Evolutionary conservation across 371 early-diverging fungal genomes (phyloP).

Genomic region (Lichtheimia ramosa): DNA sequence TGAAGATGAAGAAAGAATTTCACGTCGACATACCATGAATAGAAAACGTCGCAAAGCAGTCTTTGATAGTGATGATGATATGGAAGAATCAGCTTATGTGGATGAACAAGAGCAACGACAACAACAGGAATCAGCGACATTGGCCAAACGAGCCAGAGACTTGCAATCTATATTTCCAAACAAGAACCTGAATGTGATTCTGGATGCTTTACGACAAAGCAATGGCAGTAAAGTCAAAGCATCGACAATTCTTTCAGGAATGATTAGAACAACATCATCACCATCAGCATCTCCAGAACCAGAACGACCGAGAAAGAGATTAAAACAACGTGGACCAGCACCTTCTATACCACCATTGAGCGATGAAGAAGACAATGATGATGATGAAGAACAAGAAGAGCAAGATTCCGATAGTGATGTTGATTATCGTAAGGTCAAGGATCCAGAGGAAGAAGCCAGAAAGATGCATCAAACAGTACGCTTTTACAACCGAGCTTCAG

Average conservation of each 20-base stretch:
- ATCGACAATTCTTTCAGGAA: constrained; percentile 8
- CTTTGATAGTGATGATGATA: constrained; percentile 7
- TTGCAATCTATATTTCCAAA: constrained; percentile 9
- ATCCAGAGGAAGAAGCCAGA: constrained; percentile 20
- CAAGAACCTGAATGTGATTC: neutral
- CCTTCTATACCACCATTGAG: neutral
- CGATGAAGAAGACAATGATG: neutral
- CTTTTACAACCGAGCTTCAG: constrained; percentile 67
- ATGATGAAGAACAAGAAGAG: neutral
- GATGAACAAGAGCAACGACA: constrained; percentile 12
- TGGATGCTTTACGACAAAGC: neutral
- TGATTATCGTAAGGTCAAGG: constrained; percentile 15
- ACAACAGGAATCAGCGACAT: constrained; percentile 5
- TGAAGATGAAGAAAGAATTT: neutral
- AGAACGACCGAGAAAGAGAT: constrained; percentile 14
- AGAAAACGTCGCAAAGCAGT: constrained; percentile 6
- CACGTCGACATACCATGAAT: neutral
- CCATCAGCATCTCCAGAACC: constrained; percentile 1
- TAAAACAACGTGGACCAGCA: neutral
- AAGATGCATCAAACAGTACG: constrained; percentile 47
- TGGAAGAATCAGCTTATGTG: constrained; percentile 15
- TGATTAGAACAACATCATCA: constrained; percentile 12
- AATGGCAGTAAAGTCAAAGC: constrained; percentile 16
- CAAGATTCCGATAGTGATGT: constrained; percentile 3
- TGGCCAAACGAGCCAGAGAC: constrained; percentile 5